A percentile compares a stretch with the other conserved stretches of the same genome.
Evolutionary conservation across 495 filamentous ascomycete species (phyloP).

Genomic region (Tuber magnatum): DNA sequence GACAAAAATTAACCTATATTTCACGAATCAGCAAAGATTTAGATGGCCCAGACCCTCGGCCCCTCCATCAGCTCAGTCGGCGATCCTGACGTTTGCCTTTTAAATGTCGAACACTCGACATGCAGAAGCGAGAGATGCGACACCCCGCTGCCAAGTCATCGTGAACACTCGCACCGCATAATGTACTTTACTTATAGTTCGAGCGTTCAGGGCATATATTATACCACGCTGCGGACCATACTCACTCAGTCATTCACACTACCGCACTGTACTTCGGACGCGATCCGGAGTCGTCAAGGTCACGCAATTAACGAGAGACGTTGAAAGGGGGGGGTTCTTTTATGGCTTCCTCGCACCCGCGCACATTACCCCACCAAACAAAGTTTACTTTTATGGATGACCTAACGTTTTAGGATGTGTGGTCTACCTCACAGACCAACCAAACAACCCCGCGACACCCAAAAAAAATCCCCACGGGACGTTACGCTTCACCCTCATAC

Average conservation of each 20-base stretch:
- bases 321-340: background rate
- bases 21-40: background rate
- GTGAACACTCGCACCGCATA: background rate
- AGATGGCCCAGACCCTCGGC: background rate
- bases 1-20: background rate
- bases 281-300: background rate
- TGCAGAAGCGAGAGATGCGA: conserved; percentile 1
- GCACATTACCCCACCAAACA: background rate
- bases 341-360: background rate
- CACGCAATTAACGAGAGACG: background rate
- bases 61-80: background rate
- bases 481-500: background rate
- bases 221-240: background rate
- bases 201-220: background rate
- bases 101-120: background rate
- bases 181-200: background rate
- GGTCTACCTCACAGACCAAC: background rate
- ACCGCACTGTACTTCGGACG: background rate
- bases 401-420: background rate
- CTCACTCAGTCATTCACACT: background rate
- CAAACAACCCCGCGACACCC: background rate
- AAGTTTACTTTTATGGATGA: background rate
- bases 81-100: background rate
- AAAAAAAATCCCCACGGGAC: background rate
- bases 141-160: background rate